Percentiles rank a stretch among this genome's conserved stretches.
Conservation (phyloP, 139 green algal genomes). For the Chlorella ohadii region DNA sequence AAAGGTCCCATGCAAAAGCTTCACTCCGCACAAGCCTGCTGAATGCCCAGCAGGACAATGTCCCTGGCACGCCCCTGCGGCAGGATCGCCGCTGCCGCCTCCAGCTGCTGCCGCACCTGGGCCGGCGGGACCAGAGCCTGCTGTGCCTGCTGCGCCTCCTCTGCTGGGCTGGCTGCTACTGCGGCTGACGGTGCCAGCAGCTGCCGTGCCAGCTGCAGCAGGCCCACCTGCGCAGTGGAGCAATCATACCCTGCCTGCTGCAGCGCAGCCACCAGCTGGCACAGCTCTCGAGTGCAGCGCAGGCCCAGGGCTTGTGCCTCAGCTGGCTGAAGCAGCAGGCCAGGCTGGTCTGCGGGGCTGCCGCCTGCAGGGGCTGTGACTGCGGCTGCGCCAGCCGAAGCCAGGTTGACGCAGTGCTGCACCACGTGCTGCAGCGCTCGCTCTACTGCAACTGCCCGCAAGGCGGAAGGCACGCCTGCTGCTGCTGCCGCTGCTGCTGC, state of each 20-base stretch:
- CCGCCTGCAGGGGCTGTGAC: background rate
- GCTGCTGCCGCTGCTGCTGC: background rate
- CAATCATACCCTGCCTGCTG: constrained; percentile 9
- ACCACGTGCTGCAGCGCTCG: constrained; percentile 7
- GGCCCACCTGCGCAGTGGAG: constrained; percentile 2
- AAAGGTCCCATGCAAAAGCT: too few species aligned
- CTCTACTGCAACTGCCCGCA: constrained; percentile 8
- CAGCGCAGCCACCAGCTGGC: constrained; percentile 17
- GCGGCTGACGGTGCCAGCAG: background rate
- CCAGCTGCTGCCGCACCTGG: constrained; percentile 12
- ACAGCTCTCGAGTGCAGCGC: constrained; percentile 18
- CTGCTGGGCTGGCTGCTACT: background rate
- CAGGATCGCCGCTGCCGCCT: background rate
- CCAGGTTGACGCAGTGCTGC: background rate
- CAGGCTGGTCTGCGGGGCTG: background rate
- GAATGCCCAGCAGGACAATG: background rate
- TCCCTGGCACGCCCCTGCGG: background rate
- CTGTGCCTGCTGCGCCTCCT: background rate
- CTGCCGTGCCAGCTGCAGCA: constrained; percentile 16
- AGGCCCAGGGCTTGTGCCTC: constrained; percentile 17
- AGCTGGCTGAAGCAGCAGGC: background rate
- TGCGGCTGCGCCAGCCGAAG: background rate
- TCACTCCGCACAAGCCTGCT: background rate
- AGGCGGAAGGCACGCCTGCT: background rate
- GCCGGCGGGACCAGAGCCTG: background rate